Evolutionary conservation across 1,139 yeast species (phyloP), one percentile per base, ranked within the genome.

Genomic region (Meyerozyma carpophila): DNA sequence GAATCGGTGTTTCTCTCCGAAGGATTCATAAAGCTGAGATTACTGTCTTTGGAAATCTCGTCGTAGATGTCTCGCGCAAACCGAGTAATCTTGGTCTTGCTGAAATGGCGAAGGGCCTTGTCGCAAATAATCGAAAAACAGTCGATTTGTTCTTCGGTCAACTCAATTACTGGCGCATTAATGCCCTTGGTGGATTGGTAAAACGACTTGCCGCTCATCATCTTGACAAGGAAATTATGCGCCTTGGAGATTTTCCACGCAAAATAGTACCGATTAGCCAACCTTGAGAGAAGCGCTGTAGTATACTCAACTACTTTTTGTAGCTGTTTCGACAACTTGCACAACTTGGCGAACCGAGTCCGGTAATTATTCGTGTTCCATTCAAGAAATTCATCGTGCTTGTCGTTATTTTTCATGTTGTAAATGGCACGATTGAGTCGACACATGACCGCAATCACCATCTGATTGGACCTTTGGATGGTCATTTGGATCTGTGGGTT

Each of bases 201-300:
- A 44, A 69, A 70, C 2, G 60, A 65, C 42, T 62, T 57, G 3
- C 57, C 51, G 2, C 51, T 49, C 5, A 62, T 47, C 5, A 59
- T 47, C 11, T 53, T 55, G 26, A 67, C 46, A 14, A 70, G 43
- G 41, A 56, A 67, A 5, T 57, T 52, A 42, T 68, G 70, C 2
- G 70, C 66, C 47, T 68, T 71, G 9, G 67, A 57, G 2, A 68
- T 57, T 50, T 72, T 61, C 77, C 77, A 72, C 1, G 77, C 75
- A 53, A 66, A 68, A 49, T 68, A 72, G 48, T 72, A 72, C 42
- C 75, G 52, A 40, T 59, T 61, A 45, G 72, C 66, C 40, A 65
- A 55, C 32, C 59, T 55, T 3, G 66, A 56, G 47, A 68, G 44
- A 0, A 64, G 58, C 1, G 56, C 52, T 27, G 65, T 50, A 32